Base-by-base conservation (phyloP, 345 rosid genomes). In the Salix viminalis region DNA sequence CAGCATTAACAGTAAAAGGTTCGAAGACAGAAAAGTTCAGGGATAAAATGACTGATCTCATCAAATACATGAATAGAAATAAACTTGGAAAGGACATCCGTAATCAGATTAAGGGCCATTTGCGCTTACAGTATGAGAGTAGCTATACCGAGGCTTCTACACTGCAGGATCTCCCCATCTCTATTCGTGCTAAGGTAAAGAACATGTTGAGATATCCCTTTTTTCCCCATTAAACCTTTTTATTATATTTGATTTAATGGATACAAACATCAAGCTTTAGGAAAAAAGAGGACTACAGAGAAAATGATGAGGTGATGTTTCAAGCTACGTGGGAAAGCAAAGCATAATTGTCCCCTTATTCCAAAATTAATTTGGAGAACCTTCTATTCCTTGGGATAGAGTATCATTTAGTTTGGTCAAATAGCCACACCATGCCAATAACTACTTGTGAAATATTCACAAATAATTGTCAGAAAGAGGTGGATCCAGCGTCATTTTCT, bases 1-100 rank as follows among this genome's bases (percentile, higher is more conserved):
- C 99, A 41, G 99, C 99, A 11, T 84, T 96, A 84, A 93, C 91
- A 26, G 99, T 96, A 32, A 96, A 96, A 89, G 99, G 99, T 72
- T 96, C 99, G 50, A 96, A 96, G 82, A 96, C 99, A 2, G 98
- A 91, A 85, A 92, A 79, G 77, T 96, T 90, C 60, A 91, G 99
- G 84, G 99, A 96, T 75, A 96, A 92, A 84, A 93, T 93, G 99
- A 69, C 90, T 70, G 99, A 96, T 76, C 88, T 91, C 37, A 85
- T 82, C n/a, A 92, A 88, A 84, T 96, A 86, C 71, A 90, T 96
- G 96, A 93, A 93, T 79, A 90, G 98, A 66, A 96, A 93, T 77
- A 88, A 80, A 74, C 93, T 96, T 66, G 88, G 86, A 24, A 90
- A 82, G 78, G 89, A 91, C 11, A 84, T 96, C 28, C 87, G 99